Percentiles rank a stretch among this genome's conserved stretches.
phyloP scores from a whole-genome alignment of 75 land plant genomes.

The Adiantum capillusveneris region DNA sequence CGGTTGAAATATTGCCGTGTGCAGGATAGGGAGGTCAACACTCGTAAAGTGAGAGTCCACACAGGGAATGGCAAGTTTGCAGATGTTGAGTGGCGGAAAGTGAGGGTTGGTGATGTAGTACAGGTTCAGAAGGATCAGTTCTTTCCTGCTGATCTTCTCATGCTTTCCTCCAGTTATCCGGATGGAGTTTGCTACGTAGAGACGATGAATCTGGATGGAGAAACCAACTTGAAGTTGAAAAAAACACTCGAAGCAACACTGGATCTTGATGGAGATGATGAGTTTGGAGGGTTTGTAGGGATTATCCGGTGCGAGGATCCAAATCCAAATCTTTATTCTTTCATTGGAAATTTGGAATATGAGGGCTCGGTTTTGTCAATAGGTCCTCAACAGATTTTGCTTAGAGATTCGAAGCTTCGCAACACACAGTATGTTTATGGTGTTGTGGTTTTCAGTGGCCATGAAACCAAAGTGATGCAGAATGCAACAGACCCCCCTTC shows the following conservation, averaged over 20 bases:
- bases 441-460: constrained; percentile 58
- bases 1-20: constrained; percentile 2
- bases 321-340: constrained; percentile 72
- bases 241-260: constrained; percentile 59
- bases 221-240: constrained; percentile 80
- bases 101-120: constrained; percentile 81
- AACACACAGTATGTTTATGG: constrained; percentile 61
- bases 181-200: constrained; percentile 93
- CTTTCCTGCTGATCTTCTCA: constrained; percentile 79
- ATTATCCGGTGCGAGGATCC: constrained; percentile 77
- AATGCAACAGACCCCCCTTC: constrained; percentile 60
- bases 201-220: constrained; percentile 93
- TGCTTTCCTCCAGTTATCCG: constrained; percentile 69
- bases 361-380: constrained; percentile 39
- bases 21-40: constrained; percentile 73
- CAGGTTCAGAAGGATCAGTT: constrained; percentile 65
- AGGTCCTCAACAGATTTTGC: constrained; percentile 63
- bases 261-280: constrained; percentile 41
- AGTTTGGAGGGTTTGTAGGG: constrained; percentile 43
- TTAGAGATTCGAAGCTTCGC: constrained; percentile 71
- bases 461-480: constrained; percentile 67
- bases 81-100: constrained; percentile 41
- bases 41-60: constrained; percentile 43
- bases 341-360: constrained; percentile 76
- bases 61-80: constrained; percentile 46